A percentile compares a stretch with the other conserved stretches of the same genome.
These are phyloP conservation scores for Pichia californica DNA, from an alignment of 805 yeast genomes.

Conservation along the genomic window DNA sequence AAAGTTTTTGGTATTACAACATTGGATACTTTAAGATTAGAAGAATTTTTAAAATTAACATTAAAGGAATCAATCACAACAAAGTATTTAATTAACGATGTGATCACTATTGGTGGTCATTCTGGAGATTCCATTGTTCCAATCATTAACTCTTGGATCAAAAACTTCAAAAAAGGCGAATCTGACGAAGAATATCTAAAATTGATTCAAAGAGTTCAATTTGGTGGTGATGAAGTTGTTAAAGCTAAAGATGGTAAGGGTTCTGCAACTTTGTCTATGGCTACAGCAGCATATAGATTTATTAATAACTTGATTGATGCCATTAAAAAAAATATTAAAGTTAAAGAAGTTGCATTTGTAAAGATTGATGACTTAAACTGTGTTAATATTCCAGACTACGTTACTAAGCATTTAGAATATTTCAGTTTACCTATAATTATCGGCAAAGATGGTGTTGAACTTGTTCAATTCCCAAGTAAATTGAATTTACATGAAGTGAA, in stretches of 20 bases:
- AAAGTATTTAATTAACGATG: slow-evolving; percentile 32
- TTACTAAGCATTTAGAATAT: slow-evolving; percentile 31
- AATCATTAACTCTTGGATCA: slow-evolving; percentile 35
- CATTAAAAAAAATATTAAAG: slow-evolving; percentile 4
- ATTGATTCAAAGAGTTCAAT: slow-evolving; percentile 83
- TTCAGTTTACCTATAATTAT: slow-evolving; percentile 44
- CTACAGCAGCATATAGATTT: slow-evolving; percentile 83
- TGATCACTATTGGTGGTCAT: slow-evolving; percentile 51
- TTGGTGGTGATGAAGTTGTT: slow-evolving; percentile 87
- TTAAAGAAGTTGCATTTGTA: slow-evolving; percentile 43
- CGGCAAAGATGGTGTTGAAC: slow-evolving; percentile 28
- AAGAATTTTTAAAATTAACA: slow-evolving; percentile 37
- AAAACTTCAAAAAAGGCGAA: slow-evolving; percentile 26
- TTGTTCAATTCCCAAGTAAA: slow-evolving; percentile 15
- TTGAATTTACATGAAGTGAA: slow-evolving; percentile 12
- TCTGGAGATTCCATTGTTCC: slow-evolving; percentile 53
- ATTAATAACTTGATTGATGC: slow-evolving; percentile 41
- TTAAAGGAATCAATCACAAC: slow-evolving; percentile 21
- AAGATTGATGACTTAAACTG: slow-evolving; percentile 49
- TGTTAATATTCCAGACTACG: slow-evolving; percentile 22
- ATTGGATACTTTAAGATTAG: slow-evolving; percentile 51
- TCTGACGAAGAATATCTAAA: slow-evolving; percentile 32
- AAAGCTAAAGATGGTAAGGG: slow-evolving; percentile 93
- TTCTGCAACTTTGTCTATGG: slow-evolving; percentile 94
- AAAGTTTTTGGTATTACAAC: slow-evolving; percentile 55